phyloP scores from a whole-genome alignment of 768 basidiomycete genomes.

The Lactifluus pinguis region DNA sequence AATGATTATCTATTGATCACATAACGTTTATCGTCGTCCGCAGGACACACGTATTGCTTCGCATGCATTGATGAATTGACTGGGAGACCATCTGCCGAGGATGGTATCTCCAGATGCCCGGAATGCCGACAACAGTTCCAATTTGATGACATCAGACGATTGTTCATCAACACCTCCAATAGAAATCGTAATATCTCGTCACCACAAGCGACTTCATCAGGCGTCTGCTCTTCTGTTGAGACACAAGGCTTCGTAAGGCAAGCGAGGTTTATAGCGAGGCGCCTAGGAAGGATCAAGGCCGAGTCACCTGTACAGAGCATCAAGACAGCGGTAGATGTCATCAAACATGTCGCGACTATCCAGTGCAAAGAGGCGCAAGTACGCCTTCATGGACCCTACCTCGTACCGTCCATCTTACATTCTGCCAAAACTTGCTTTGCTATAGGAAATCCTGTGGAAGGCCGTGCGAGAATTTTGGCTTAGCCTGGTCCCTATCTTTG shows the following conservation, averaged over 20 bases:
- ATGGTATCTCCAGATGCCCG: not conserved
- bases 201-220: not conserved
- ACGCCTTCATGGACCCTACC: not conserved
- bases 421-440: not conserved
- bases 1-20: not conserved
- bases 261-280: slow-evolving; percentile 8
- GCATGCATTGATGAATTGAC: slow-evolving; percentile 2
- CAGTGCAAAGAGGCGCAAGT: slow-evolving; percentile 8
- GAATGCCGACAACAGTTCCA: slow-evolving; percentile 7
- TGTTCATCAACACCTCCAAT: not conserved
- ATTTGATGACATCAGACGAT: not conserved
- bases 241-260: slow-evolving; percentile 3
- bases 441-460: slow-evolving; percentile 10
- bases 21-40: not conserved
- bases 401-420: not conserved
- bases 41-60: slow-evolving; percentile 11
- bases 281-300: not conserved
- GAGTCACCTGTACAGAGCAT: not conserved
- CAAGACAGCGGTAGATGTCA: slow-evolving; percentile 3
- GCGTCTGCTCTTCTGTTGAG: not conserved
- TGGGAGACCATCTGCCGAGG: not conserved
- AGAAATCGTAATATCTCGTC: not conserved
- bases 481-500: not conserved
- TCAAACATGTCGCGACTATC: slow-evolving; percentile 4
- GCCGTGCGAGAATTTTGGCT: slow-evolving; percentile 13